phyloP scores from a whole-genome alignment of 164 flowering plant species.

The Tetrastigma voinierianum region DNA sequence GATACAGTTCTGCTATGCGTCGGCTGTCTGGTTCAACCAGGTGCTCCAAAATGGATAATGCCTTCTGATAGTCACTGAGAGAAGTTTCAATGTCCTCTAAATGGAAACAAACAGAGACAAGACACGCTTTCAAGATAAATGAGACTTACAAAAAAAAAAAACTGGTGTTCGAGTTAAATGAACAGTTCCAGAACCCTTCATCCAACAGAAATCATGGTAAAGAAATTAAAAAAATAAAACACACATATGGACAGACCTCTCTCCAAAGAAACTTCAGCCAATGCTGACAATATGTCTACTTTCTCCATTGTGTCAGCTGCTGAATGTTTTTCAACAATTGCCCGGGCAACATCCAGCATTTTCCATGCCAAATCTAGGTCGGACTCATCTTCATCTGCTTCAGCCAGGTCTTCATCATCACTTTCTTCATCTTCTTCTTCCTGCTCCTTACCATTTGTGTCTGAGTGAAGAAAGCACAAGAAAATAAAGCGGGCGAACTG shows the following conservation, averaged over 20 bases:
- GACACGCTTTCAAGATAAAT: not conserved
- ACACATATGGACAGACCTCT: slow-evolving; percentile 56
- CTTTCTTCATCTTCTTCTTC: slow-evolving; percentile 55
- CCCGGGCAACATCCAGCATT: slow-evolving; percentile 94
- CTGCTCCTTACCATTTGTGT: slow-evolving; percentile 33
- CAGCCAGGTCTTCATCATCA: slow-evolving; percentile 66
- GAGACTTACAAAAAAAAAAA: not conserved
- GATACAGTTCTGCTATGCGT: slow-evolving; percentile 91
- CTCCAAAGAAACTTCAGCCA: slow-evolving; percentile 93
- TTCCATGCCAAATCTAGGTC: slow-evolving; percentile 98
- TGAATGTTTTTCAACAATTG: slow-evolving; percentile 73
- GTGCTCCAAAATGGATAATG: slow-evolving; percentile 68
- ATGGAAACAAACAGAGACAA: slow-evolving; percentile 13
- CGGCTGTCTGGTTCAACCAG: slow-evolving; percentile 92
- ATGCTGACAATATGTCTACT: slow-evolving; percentile 82
- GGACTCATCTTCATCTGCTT: slow-evolving; percentile 90
- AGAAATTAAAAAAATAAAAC: not conserved
- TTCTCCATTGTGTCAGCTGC: slow-evolving; percentile 74
- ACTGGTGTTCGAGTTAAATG: no score
- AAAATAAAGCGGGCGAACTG: not conserved
- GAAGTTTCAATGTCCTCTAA: slow-evolving; percentile 97
- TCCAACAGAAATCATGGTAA: not conserved
- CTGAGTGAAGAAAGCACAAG: slow-evolving; percentile 9
- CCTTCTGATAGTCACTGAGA: slow-evolving; percentile 78
- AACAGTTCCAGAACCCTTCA: not conserved